Evolutionary conservation across 192 early-diverging fungal genomes (phyloP).

Genomic region (Podila epicladia): DNA sequence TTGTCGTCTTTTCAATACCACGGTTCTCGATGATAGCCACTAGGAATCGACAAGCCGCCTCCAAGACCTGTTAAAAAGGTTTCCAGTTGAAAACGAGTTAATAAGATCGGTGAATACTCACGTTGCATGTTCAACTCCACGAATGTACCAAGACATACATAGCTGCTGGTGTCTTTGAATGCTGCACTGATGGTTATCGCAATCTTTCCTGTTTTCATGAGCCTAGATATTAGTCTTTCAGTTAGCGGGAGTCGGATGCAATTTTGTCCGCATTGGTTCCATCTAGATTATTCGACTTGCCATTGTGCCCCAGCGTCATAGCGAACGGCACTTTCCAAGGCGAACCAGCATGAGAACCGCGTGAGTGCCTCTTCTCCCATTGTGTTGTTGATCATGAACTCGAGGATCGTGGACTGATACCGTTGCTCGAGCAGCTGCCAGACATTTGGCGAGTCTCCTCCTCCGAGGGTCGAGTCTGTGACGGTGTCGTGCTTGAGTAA

Average conservation of each 20-base stretch:
- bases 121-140: background rate
- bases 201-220: conserved; percentile 45
- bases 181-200: conserved; percentile 39
- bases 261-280: background rate
- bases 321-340: conserved; percentile 30
- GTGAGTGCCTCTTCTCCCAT: conserved; percentile 44
- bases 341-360: conserved; percentile 50
- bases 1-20: conserved; percentile 17
- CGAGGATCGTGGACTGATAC: conserved; percentile 26
- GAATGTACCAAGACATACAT: conserved; percentile 25
- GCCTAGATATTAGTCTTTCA: conserved; percentile 22
- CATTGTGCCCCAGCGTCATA: conserved; percentile 53
- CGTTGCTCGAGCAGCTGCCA: conserved; percentile 21
- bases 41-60: conserved; percentile 55
- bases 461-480: background rate
- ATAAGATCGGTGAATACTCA: background rate
- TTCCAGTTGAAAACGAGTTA: background rate
- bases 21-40: conserved; percentile 52
- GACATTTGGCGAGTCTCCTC: conserved; percentile 4
- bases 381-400: conserved; percentile 46
- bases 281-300: conserved; percentile 14
- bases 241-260: background rate
- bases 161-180: conserved; percentile 57
- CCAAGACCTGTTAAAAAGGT: conserved; percentile 35
- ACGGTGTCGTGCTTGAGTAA: conserved; percentile 25